Evolutionary conservation across 768 basidiomycete genomes (phyloP).

Genomic region (Rhodotorula babjevae): DNA sequence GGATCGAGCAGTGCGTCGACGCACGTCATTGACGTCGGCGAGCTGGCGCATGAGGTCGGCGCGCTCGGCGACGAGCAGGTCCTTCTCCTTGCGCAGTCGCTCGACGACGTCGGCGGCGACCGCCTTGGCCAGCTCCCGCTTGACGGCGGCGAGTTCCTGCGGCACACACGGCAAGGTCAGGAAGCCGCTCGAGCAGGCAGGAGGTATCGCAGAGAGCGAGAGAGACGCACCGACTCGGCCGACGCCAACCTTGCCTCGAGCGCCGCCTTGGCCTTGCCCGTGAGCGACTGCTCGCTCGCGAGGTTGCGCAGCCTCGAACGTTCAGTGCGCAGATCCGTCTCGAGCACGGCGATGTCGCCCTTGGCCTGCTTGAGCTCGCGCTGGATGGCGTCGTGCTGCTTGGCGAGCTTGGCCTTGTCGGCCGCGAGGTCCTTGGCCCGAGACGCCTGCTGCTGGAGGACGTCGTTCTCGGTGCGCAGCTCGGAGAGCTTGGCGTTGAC

Average conservation of each 20-base stretch:
- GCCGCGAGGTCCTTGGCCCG: conserved; percentile 45
- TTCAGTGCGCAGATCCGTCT: conserved; percentile 66
- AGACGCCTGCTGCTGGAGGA: conserved; percentile 62
- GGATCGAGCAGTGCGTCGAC: conserved; percentile 12
- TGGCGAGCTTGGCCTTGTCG: conserved; percentile 57
- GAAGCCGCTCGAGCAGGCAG: no score
- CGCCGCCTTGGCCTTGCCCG: conserved; percentile 57
- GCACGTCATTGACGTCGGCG: conserved; percentile 63
- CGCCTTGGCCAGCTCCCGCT: background rate
- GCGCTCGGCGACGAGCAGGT: conserved; percentile 63
- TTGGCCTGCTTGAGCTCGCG: conserved; percentile 50
- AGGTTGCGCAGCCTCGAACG: conserved; percentile 62
- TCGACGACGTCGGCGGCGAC: conserved; percentile 59
- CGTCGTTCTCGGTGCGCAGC: conserved; percentile 65
- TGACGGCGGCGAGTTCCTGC: conserved; percentile 21
- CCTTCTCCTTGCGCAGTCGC: conserved; percentile 70
- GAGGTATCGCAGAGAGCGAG: background rate
- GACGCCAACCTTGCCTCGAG: conserved; percentile 14
- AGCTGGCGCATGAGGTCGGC: conserved; percentile 67
- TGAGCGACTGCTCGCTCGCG: conserved; percentile 60
- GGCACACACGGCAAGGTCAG: no score
- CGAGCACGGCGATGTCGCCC: conserved; percentile 64
- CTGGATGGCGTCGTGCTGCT: conserved; percentile 59
- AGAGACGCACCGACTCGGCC: conserved; percentile 15
- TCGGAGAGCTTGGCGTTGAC: conserved; percentile 54